A percentile compares a stretch with the other conserved stretches of the same genome.
Conservation (phyloP, 202 grass and related monocot genomes). For the Zoysia matrella region DNA sequence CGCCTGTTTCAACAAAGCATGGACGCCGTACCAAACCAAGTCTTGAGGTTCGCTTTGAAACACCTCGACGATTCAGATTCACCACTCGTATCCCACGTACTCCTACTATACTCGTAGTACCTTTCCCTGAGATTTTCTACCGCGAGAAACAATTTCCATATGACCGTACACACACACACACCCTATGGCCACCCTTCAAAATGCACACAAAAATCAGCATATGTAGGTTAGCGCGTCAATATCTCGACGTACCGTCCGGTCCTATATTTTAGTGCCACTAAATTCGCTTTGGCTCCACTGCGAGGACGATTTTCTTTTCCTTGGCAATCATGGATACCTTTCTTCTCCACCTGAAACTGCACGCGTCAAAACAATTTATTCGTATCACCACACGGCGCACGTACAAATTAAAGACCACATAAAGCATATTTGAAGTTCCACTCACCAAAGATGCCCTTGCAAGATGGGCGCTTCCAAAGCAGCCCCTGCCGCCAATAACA, state of each 20-base stretch:
- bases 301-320: neutral
- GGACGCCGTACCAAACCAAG: too few relatives aligned
- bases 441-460: too few relatives aligned
- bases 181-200: neutral
- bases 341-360: neutral
- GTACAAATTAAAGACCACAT: too few relatives aligned
- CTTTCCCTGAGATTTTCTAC: neutral
- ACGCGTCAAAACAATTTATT: neutral
- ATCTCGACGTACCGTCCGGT: neutral
- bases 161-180: neutral
- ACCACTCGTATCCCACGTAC: too few relatives aligned
- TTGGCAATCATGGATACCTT: neutral
- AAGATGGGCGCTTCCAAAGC: neutral
- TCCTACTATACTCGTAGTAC: too few relatives aligned
- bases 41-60: too few relatives aligned
- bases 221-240: neutral
- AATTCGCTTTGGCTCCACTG: neutral
- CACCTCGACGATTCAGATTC: too few relatives aligned
- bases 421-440: too few relatives aligned
- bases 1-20: too few relatives aligned
- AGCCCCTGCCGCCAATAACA: neutral
- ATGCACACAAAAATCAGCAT: neutral
- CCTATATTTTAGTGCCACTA: neutral
- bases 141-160: neutral
- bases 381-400: neutral